Evolutionary conservation across 2,329 filamentous ascomycete genomes (phyloP), one percentile per base, ranked within the genome.

Genomic region (Talaromyces sp.): DNA sequence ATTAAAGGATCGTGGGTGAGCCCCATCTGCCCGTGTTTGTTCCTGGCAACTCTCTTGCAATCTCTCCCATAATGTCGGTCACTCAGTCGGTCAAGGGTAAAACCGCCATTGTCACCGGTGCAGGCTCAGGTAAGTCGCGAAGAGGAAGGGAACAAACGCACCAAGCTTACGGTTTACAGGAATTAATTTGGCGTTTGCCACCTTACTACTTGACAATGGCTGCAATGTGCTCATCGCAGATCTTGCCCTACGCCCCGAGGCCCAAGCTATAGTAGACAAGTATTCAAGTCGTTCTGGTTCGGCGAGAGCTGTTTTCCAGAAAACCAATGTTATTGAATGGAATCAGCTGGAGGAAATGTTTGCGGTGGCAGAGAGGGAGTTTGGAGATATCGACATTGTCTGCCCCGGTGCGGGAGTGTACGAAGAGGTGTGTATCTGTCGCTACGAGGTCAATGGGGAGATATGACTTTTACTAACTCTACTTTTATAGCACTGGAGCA

Each of bases 31-130:
- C 8, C 10, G 21, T 24, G 43, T 24, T 2, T 19, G 17, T 21
- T 43, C n/a, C 9, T 43, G 11, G 41, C 43, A 38, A n/a, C 35
- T 50, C 19, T 50, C 43, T 50, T n/a, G 10, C 9, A 24, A 2
- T 1, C 48, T 29, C 48, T 51, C 41, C 26, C 53, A 38, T 38
- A 53, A 62, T 62, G 60, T 59, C 57, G 7, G 77, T 78, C 75
- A 71, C 74, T 27, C 63, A 72, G 58, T 72, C 73, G 14, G 75
- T 81, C 21, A 66, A 74, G 56, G 77, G 75, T 56, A 80, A 78
- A 66, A 77, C 80, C 12, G 82, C 82, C 12, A 81, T 84, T 53
- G 72, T 84, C 31, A 84, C 81, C 11, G 82, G 82, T 32, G 81
- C 80, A 43, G 81, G 82, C 27, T 83, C 81, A 53, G 81, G 81